Percentiles rank a stretch among this genome's conserved stretches.
Evolutionary conservation across 768 basidiomycete species (phyloP).

Genomic region (Phylloporus arenicola): DNA sequence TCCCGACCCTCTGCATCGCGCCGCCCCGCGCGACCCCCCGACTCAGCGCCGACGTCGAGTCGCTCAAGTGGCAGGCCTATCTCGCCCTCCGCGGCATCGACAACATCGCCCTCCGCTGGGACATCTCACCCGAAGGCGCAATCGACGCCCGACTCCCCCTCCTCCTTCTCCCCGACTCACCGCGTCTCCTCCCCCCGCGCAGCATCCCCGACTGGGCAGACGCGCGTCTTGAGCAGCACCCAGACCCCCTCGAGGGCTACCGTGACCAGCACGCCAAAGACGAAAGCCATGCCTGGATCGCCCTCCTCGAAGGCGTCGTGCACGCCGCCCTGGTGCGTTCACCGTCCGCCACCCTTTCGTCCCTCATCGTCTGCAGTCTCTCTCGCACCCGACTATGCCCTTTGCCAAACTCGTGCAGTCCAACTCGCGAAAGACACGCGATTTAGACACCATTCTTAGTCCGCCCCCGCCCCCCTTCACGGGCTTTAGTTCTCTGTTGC

Average conservation of each 20-base stretch:
- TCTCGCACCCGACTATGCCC: constrained; percentile 44
- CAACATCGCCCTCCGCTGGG: constrained; percentile 54
- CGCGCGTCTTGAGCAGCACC: constrained; percentile 37
- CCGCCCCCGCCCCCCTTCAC: constrained; percentile 68
- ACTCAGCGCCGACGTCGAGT: constrained; percentile 76
- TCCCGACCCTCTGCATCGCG: constrained; percentile 63
- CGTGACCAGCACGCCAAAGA: constrained; percentile 51
- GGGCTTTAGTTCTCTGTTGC: constrained; percentile 61
- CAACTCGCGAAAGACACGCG: constrained; percentile 20
- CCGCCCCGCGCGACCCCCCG: constrained; percentile 36
- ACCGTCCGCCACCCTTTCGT: neutral
- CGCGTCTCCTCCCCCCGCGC: constrained; percentile 56
- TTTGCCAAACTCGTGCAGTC: constrained; percentile 40
- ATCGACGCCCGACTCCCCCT: constrained; percentile 66
- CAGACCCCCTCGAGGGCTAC: constrained; percentile 61
- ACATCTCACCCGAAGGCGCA: constrained; percentile 65
- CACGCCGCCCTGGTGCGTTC: constrained; percentile 67
- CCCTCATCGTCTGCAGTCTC: constrained; percentile 33
- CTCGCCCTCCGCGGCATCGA: constrained; percentile 52
- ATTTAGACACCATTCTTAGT: constrained; percentile 46
- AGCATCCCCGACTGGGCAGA: constrained; percentile 75
- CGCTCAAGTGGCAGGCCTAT: constrained; percentile 88
- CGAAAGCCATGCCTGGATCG: constrained; percentile 79
- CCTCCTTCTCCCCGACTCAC: constrained; percentile 51
- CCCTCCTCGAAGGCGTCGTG: constrained; percentile 69